phyloP scores from a whole-genome alignment of 2,329 filamentous ascomycete genomes.

The Sarocladium brachiariae region DNA sequence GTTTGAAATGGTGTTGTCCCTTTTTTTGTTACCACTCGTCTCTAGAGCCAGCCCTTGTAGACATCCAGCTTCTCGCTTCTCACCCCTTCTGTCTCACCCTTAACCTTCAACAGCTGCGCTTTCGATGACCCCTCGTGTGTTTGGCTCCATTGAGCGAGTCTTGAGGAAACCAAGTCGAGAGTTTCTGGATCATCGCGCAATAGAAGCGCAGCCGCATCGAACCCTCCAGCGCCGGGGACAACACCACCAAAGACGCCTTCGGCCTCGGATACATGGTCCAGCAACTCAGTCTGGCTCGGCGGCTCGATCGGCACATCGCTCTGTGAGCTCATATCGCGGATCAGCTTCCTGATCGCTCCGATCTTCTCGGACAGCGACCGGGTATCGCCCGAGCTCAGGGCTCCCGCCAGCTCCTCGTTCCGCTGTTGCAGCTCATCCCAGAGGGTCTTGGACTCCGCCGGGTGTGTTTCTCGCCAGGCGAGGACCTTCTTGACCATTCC shows the following conservation, averaged over 20 bases:
- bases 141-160: constrained; percentile 59
- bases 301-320: constrained; percentile 88
- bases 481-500: constrained; percentile 93
- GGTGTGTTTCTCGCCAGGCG: constrained; percentile 65
- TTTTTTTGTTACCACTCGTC: too few species aligned
- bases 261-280: constrained; percentile 67
- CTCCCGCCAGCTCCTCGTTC: constrained; percentile 64
- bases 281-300: constrained; percentile 69
- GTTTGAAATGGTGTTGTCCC: background rate
- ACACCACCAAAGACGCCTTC: constrained; percentile 84
- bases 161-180: constrained; percentile 48
- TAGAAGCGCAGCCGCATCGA: constrained; percentile 79
- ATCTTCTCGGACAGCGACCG: constrained; percentile 39
- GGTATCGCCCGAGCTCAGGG: constrained; percentile 47
- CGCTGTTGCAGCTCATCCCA: constrained; percentile 69
- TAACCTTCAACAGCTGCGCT: constrained; percentile 62
- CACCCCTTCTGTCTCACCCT: constrained; percentile 66
- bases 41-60: constrained; percentile 38
- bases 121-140: constrained; percentile 47
- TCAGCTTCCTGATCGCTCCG: constrained; percentile 49
- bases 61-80: constrained; percentile 36
- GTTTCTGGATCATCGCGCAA: constrained; percentile 67
- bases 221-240: constrained; percentile 89
- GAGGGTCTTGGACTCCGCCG: constrained; percentile 56
- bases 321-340: constrained; percentile 67